Base-by-base conservation (phyloP, 2,329 filamentous ascomycete genomes). In the Nothophoma quercina region DNA sequence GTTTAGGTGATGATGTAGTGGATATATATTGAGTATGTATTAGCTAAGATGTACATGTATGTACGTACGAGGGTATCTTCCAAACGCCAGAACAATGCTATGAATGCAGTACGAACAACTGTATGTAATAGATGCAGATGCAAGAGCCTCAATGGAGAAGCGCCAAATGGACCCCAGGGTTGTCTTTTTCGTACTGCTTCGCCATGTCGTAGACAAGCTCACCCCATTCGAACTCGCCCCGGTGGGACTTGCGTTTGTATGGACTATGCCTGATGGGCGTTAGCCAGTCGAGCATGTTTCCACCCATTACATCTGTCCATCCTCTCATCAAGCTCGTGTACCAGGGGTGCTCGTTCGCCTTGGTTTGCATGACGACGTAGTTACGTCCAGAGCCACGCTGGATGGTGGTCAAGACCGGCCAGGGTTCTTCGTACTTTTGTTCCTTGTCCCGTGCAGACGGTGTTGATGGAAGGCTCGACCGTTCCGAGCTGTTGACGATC, bases 311-410 rank as follows among this genome's bases (percentile, higher is more conserved):
- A 12, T 88, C 83, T 59, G 85, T 84, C 76, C 92, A 88, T 67
- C 98, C 98, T 22, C 79, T 75, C 56, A 83, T 80, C 7, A 77
- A 75, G 2, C 89, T 90, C 1, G 95, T 77, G 63, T 96, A 85
- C 87, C 91, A 99, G 0, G 91, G 91, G 62, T 96, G 96, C 62
- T 95, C 88, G 8, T 90, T 88, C 0, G 85, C 82, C 3, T 85
- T 79, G 0, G 89, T 90, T 55, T 85, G 82, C 2, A 97, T 78
- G 32, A 98, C 88, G 10, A 90, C 91, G 69, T 96, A 98, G 9
- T 84, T 88, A 22, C 87, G 83, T 5, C 77, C 59, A 15, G 49
- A 32, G 21, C 41, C 51, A 5, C 59, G 58, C n/a, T 56, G 51
- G 4, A 68, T 41, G 19, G 63, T 64, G 15, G 56, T 44, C 16